Evolutionary conservation across 208 protist genomes (phyloP), one percentile per base, ranked within the genome.

Genomic region (Vickermania spadyakhi): DNA sequence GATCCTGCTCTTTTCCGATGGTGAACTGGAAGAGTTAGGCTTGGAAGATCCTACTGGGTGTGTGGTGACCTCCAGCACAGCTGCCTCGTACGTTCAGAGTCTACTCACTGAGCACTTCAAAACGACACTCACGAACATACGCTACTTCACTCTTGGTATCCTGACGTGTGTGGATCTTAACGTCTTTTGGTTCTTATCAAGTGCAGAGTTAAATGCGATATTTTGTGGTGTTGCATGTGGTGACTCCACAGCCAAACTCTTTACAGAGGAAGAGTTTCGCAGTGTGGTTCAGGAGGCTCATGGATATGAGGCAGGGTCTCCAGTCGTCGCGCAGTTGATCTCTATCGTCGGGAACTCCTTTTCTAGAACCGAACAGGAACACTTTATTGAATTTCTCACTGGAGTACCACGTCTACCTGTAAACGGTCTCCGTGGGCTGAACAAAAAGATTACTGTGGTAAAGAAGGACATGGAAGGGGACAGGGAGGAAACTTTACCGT

Each of bases 361-460:
- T 29, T 74, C 57, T 0, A 78, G 79, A 0, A 28, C 60, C 41
- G 62, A 93, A 64, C 88, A 97, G 68, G 52, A 60, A 22, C 55
- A 75, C 51, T 97, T 97, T 60, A 22, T 97, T 28, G 83, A 94
- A 65, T 97, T 96, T 58, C 59, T 94, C n/a, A 96, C 93, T 1
- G 93, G 93, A 0, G 81, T 77, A 23, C 73, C 78, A 11, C 68
- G 81, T 3, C 66, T 97, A 13, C 93, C 93, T 1, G 54, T 86
- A 1, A 89, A 89, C 54, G 90, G 90, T 0, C 60, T 97, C 11
- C 62, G 52, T 0, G 79, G 89, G 0, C 68, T 95, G 7, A 82
- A 73, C 1, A 68, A 81, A 13, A 84, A 77, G 58, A 93, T 95
- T 51, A 88, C 81, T 0, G 81, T 95, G 21, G 89, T 86, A 45